phyloP scores from a whole-genome alignment of 1,284 basidiomycete species.

The Pseudozyma thailandica region DNA sequence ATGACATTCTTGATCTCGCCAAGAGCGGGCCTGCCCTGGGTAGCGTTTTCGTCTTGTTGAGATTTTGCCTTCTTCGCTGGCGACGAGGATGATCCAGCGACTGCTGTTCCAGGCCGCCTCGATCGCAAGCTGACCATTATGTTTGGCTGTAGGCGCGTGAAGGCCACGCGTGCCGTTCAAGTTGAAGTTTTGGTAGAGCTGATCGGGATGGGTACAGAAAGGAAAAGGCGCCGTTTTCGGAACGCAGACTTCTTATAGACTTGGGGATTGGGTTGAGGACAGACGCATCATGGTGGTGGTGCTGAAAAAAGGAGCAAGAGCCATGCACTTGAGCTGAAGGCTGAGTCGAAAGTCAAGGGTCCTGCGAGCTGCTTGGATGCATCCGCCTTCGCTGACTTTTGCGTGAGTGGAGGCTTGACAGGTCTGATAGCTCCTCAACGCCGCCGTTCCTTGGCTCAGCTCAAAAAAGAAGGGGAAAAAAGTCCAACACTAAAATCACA shows the following conservation, averaged over 20 bases:
- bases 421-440: conserved; percentile 1
- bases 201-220: not conserved
- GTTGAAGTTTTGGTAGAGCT: not conserved
- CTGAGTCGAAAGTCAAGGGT: conserved; percentile 11
- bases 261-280: not conserved
- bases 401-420: conserved; percentile 19
- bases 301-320: not conserved
- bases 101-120: not conserved
- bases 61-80: conserved; percentile 8
- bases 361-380: not conserved
- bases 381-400: conserved; percentile 9
- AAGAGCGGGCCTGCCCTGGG: conserved; percentile 4
- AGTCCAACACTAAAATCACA: conserved; percentile 1
- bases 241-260: no score
- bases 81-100: conserved; percentile 14
- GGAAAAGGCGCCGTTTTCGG: no score
- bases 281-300: not conserved
- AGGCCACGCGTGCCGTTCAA: not conserved
- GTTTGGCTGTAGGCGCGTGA: not conserved
- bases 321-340: not conserved
- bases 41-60: conserved; percentile 26
- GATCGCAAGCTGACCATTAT: conserved; percentile 18
- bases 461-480: not conserved
- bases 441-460: not conserved
- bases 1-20: conserved; percentile 28